Conservation (phyloP, 371 early-diverging fungal species). For the Mucor plumbeus region DNA sequence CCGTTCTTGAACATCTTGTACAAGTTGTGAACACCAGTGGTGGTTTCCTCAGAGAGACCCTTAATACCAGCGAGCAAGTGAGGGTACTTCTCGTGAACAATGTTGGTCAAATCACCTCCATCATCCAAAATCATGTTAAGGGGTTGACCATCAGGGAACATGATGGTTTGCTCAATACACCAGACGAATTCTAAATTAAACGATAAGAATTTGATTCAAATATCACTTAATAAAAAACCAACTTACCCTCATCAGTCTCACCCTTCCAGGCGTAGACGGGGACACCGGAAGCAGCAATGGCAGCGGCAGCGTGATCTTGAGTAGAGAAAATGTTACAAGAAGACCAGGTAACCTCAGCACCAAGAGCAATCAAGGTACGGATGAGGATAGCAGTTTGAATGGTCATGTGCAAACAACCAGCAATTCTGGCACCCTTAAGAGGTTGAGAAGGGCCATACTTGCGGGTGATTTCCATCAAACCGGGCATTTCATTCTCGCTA, state of each 20-base stretch:
- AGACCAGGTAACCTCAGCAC: conserved; percentile 98
- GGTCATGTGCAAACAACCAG: conserved; percentile 99
- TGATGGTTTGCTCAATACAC: conserved; percentile 98
- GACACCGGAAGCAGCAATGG: conserved; percentile 84
- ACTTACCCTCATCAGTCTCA: conserved; percentile 85
- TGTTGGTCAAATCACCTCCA: conserved; percentile 97
- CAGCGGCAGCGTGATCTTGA: conserved; percentile 96
- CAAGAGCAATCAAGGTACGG: conserved; percentile 94
- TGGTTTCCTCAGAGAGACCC: conserved; percentile 99
- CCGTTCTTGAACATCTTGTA: conserved; percentile 97
- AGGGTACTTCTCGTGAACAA: conserved; percentile 97
- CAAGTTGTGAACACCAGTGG: conserved; percentile 99
- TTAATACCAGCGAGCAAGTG: conserved; percentile 78
- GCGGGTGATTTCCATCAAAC: conserved; percentile 91
- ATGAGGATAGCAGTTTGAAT: conserved; percentile 98
- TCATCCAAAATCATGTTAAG: conserved; percentile 99
- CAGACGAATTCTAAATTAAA: conserved; percentile 90
- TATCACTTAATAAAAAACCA: background rate
- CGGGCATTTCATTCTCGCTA: conserved; percentile 99
- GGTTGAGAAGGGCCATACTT: conserved; percentile 94
- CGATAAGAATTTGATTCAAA: background rate
- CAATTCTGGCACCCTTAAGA: conserved; percentile 96
- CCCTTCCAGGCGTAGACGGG: conserved; percentile 96
- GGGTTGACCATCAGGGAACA: conserved; percentile 94
- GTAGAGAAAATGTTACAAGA: conserved; percentile 99